Base-by-base conservation (phyloP, 495 filamentous ascomycete genomes). In the Hypoxylon perforatum region DNA sequence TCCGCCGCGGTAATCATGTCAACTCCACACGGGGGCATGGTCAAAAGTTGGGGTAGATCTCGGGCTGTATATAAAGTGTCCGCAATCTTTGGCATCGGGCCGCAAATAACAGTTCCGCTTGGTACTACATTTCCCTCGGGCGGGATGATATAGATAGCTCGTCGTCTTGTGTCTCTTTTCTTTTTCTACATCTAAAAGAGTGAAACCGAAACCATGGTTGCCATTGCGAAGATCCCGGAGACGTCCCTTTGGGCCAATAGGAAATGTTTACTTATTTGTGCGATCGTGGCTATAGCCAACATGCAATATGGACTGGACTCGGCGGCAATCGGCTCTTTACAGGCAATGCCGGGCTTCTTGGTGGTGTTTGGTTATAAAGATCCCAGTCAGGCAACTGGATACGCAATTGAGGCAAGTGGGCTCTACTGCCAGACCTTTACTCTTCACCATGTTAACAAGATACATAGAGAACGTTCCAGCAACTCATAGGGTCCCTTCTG, bases 311-410 rank as follows among this genome's bases (percentile, higher is more conserved):
- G 80, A 10, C 72, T 78, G 45, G 80, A 82, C 69, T 75, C 72
- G 11, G 74, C 75, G 2, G 77, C 77, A 7, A 73, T 82, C 9
- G 75, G 74, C 0, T 77, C 74, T 1, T 71, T 81, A 36, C 80
- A 82, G 53, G 73, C 70, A 21, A 82, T 83, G 78, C 75, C 75
- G 1, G 82, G 80, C 5, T 84, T 84, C 56, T 71, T 83, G 4
- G 63, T 70, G 41, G 73, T 84, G 10, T 82, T 76, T 56, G 81
- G 81, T 4, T 82, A 82, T 61, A 64, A 63, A 35, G 77, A 79
- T 54, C 73, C 74, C 15, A 72, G 57, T 21, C 69, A 68, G 21
- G 46, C 67, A 23, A 61, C 49, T 0, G 74, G 73, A 17, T 75
- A 73, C 22, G 73, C 71, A 8, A 77, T 73, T 15, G 76, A 80